Percentiles rank a stretch among this genome's conserved stretches.
Conservation (phyloP, 2,329 filamentous ascomycete species). For the Apiospora rasikravindrae region DNA sequence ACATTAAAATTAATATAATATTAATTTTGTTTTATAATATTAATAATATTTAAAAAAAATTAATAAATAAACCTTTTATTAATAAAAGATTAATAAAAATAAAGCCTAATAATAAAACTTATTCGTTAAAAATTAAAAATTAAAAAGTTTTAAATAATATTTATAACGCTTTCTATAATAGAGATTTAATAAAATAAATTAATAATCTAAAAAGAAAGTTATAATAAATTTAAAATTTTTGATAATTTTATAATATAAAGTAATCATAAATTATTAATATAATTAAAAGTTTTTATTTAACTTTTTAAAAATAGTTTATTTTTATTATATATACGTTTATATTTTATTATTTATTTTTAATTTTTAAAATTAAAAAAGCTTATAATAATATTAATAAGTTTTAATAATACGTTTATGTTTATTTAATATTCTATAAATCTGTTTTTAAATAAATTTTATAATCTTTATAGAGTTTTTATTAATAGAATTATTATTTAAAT, state of each 20-base stretch:
- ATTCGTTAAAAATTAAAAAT: neutral
- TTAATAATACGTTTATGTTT: neutral
- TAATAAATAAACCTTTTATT: neutral
- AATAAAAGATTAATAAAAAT: neutral
- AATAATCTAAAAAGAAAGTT: neutral
- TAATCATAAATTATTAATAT: too few relatives aligned
- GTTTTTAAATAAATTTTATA: neutral
- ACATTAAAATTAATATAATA: too few relatives aligned
- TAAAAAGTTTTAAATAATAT: neutral
- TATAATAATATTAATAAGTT: neutral
- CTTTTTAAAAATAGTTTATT: neutral
- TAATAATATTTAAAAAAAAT: neutral
- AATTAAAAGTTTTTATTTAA: neutral
- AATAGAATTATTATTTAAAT: neutral
- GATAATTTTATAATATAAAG: too few relatives aligned
- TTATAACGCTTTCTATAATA: neutral
- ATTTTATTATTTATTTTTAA: slow-evolving; percentile 10
- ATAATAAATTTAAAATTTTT: too few relatives aligned
- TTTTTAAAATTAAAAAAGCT: neutral
- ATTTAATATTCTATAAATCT: neutral
- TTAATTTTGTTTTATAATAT: too few relatives aligned
- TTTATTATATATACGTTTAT: too few relatives aligned
- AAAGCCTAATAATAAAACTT: neutral
- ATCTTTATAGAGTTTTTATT: neutral
- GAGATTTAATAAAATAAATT: neutral